Evolutionary conservation across 2,329 filamentous ascomycete species (phyloP).

Genomic region (Epichloe elymi): DNA sequence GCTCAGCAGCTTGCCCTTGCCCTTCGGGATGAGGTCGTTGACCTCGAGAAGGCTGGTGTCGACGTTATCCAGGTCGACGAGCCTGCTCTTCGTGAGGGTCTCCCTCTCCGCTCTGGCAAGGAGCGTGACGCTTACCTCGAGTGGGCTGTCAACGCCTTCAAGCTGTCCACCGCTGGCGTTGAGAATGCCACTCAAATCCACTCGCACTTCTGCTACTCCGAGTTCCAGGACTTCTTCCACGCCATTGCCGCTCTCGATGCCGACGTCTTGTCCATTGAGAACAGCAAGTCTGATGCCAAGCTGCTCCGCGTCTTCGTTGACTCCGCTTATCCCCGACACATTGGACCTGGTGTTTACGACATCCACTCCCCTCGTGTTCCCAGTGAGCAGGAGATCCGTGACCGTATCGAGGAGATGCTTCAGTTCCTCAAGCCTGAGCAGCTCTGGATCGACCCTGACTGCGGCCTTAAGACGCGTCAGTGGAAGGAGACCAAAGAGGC

Average conservation of each 20-base stretch:
- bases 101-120: conserved; percentile 83
- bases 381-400: conserved; percentile 95
- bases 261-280: conserved; percentile 98
- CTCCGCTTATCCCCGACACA: conserved; percentile 93
- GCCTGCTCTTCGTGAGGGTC: conserved; percentile 97
- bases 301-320: conserved; percentile 97
- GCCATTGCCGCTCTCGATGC: conserved; percentile 96
- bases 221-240: conserved; percentile 99
- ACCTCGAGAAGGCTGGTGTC: conserved; percentile 93
- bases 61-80: conserved; percentile 99
- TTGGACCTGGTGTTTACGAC: conserved; percentile 98
- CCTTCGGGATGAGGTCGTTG: conserved; percentile 94
- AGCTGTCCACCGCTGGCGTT: conserved; percentile 84
- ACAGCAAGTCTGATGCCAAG: conserved; percentile 99
- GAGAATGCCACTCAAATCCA: conserved; percentile 97
- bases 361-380: conserved; percentile 99
- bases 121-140: conserved; percentile 94
- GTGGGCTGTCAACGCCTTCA: conserved; percentile 98
- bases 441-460: conserved; percentile 99
- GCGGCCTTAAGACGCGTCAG: conserved; percentile 96
- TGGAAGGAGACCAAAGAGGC: conserved; percentile 98
- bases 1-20: conserved; percentile 97
- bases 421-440: conserved; percentile 94
- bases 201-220: conserved; percentile 99
- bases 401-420: conserved; percentile 96